Conservation (phyloP, 805 yeast species). For the Candida khao-thaluensis region DNA sequence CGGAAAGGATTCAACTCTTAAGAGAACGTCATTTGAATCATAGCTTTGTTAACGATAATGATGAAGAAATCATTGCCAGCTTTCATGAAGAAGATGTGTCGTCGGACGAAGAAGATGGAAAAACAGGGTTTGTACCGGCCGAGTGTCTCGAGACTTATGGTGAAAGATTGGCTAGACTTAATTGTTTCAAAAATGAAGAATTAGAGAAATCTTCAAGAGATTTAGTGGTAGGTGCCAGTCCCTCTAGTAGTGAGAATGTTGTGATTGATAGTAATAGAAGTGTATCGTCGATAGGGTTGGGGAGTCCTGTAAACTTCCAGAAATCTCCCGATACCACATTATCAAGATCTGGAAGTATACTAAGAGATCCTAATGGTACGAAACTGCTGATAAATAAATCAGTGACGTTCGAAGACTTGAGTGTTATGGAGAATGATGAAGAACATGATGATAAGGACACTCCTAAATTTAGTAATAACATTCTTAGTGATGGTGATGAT, state of each 20-base stretch:
- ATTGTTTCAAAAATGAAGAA: conserved; percentile 89
- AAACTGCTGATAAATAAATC: conserved; percentile 26
- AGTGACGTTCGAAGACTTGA: conserved; percentile 41
- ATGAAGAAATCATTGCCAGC: conserved; percentile 10
- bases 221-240: conserved; percentile 9
- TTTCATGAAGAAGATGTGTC: conserved; percentile 17
- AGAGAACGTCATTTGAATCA: conserved; percentile 11
- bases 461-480: conserved; percentile 1
- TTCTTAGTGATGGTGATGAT: conserved; percentile 12
- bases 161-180: conserved; percentile 86
- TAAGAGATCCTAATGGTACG: conserved; percentile 14
- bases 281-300: conserved; percentile 11
- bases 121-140: conserved; percentile 95
- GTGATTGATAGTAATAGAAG: conserved; percentile 2
- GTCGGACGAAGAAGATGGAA: conserved; percentile 51
- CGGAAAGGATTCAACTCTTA: conserved; percentile 28
- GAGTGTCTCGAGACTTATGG: conserved; percentile 89
- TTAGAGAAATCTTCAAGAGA: conserved; percentile 37
- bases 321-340: conserved; percentile 16
- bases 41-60: conserved; percentile 11
- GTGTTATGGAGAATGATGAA: conserved; percentile 14
- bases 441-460: conserved; percentile 4
- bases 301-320: conserved; percentile 17
- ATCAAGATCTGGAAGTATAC: conserved; percentile 18
- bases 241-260: conserved; percentile 13